Evolutionary conservation across 2,329 filamentous ascomycete species (phyloP).

Genomic region (Aspergillus ochraceoroseus): DNA sequence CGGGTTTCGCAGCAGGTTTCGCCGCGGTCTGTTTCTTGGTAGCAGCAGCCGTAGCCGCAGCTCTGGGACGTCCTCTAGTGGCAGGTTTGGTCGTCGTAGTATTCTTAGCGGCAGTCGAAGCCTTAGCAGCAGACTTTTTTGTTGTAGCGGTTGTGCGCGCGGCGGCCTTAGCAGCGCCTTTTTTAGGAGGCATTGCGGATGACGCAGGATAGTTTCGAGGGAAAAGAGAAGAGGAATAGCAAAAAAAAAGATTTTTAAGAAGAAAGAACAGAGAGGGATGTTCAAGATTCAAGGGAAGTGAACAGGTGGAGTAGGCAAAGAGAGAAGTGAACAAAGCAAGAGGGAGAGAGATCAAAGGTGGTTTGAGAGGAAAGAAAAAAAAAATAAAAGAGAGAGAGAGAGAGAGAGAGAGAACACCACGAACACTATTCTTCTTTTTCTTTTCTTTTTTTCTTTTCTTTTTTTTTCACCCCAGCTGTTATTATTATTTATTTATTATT

Average conservation of each 20-base stretch:
- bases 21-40: conserved; percentile 15
- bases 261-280: not conserved
- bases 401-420: conserved; percentile 4
- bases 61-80: conserved; percentile 15
- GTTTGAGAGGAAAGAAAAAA: not conserved
- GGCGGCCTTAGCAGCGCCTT: conserved; percentile 23
- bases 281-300: not conserved
- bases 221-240: not conserved
- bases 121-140: conserved; percentile 19
- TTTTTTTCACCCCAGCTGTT: too few species aligned
- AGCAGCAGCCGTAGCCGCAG: conserved; percentile 27
- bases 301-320: too few species aligned
- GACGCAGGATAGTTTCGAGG: not conserved
- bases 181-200: conserved; percentile 31
- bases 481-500: too few species aligned
- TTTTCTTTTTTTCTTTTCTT: too few species aligned
- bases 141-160: conserved; percentile 14
- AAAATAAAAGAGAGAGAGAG: not conserved
- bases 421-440: too few species aligned
- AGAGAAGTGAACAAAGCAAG: not conserved
- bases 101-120: conserved; percentile 17
- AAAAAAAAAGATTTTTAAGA: not conserved
- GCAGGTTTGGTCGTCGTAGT: conserved; percentile 22
- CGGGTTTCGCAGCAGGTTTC: conserved; percentile 20
- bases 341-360: too few species aligned